phyloP scores from a whole-genome alignment of 805 yeast species.

The Kuraishia floccosa region DNA sequence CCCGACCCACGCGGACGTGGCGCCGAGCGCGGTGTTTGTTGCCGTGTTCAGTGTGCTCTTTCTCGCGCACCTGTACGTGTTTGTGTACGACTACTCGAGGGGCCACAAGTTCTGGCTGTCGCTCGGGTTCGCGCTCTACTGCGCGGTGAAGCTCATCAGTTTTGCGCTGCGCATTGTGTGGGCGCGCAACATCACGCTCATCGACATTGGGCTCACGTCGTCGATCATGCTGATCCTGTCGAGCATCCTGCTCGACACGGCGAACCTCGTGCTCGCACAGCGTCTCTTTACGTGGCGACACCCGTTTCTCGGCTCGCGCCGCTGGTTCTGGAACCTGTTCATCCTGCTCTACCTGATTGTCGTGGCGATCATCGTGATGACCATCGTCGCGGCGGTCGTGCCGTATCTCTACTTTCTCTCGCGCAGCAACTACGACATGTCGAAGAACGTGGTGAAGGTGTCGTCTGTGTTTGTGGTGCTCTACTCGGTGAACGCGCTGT shows the following conservation, averaged over 20 bases:
- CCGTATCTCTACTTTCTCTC: slow-evolving; percentile 50
- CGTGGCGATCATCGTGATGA: slow-evolving; percentile 50
- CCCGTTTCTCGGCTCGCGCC: slow-evolving; percentile 52
- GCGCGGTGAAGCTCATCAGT: slow-evolving; percentile 43
- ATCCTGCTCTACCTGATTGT: slow-evolving; percentile 39
- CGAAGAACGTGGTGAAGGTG: slow-evolving; percentile 42
- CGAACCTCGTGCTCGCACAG: slow-evolving; percentile 58
- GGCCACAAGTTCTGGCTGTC: slow-evolving; percentile 53
- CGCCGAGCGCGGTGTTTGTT: slow-evolving; percentile 47
- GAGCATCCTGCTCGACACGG: slow-evolving; percentile 43
- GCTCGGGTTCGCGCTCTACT: slow-evolving; percentile 41
- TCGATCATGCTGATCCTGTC: slow-evolving; percentile 47
- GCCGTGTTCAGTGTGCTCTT: slow-evolving; percentile 38
- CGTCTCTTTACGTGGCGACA: slow-evolving; percentile 71
- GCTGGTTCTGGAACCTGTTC: slow-evolving; percentile 40
- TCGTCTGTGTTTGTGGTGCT: slow-evolving; percentile 32
- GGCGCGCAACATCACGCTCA: slow-evolving; percentile 36
- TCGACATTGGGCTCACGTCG: slow-evolving; percentile 42
- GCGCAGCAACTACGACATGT: slow-evolving; percentile 30
- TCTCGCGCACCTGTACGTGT: slow-evolving; percentile 35
- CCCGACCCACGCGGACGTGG: slow-evolving; percentile 40
- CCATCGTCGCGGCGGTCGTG: slow-evolving; percentile 48
- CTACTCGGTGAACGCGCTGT: slow-evolving; percentile 43
- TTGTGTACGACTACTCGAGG: slow-evolving; percentile 32
- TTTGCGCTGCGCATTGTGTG: slow-evolving; percentile 47